A percentile compares a stretch with the other conserved stretches of the same genome.
These are phyloP conservation scores for Polyplosphaeria fusca DNA, from an alignment of 495 filamentous ascomycete genomes.

Conservation along the genomic window DNA sequence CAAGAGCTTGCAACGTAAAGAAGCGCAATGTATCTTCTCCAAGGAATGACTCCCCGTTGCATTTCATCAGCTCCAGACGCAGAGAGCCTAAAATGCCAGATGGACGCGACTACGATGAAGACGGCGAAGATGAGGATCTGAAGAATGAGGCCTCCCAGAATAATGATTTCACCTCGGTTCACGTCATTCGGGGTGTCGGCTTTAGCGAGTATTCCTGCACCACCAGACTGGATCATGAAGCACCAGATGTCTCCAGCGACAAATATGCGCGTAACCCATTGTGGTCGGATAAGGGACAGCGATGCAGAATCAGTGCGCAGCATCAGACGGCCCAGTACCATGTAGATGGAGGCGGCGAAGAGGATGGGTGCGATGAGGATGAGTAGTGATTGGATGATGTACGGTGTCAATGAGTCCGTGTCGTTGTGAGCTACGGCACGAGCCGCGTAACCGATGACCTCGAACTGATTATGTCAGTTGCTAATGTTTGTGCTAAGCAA, in stretches of 20 bases:
- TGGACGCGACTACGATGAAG: constrained; percentile 30
- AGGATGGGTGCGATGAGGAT: constrained; percentile 39
- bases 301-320: constrained; percentile 18
- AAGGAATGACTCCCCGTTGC: not conserved
- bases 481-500: not conserved
- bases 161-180: constrained; percentile 30
- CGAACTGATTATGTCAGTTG: constrained; percentile 12
- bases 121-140: constrained; percentile 37
- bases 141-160: constrained; percentile 35
- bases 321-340: constrained; percentile 41
- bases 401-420: constrained; percentile 26
- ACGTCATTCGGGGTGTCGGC: constrained; percentile 16
- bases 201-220: constrained; percentile 14
- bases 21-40: constrained; percentile 9
- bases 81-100: constrained; percentile 15
- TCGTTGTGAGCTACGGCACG: constrained; percentile 21
- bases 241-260: constrained; percentile 36
- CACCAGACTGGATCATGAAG: constrained; percentile 33
- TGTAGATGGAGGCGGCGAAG: constrained; percentile 42
- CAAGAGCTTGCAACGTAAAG: constrained; percentile 14
- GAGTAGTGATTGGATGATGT: constrained; percentile 37
- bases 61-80: not conserved
- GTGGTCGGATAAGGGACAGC: constrained; percentile 31
- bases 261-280: constrained; percentile 39
- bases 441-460: constrained; percentile 25